These are phyloP conservation scores for Filosporella fistucella DNA, from an alignment of 495 filamentous ascomycete genomes.

Conservation along the genomic window DNA sequence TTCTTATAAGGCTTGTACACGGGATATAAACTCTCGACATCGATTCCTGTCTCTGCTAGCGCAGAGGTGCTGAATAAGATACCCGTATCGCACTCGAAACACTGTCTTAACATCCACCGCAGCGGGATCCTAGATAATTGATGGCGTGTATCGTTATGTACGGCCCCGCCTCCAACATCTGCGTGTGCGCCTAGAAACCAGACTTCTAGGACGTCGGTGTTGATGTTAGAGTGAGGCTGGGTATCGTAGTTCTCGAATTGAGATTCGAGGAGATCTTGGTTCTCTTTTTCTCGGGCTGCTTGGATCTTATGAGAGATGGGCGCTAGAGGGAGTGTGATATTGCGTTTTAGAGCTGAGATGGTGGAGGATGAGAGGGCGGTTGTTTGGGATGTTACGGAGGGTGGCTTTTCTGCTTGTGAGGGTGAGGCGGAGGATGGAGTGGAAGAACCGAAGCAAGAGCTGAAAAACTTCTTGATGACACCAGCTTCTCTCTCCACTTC, in stretches of 20 bases:
- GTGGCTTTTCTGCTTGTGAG: too few relatives aligned
- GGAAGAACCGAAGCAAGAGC: too few relatives aligned
- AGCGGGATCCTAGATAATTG: constrained; percentile 41
- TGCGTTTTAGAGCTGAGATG: too few relatives aligned
- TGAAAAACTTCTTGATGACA: too few relatives aligned
- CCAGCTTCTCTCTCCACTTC: too few relatives aligned
- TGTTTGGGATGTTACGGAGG: too few relatives aligned
- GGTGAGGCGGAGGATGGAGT: too few relatives aligned
- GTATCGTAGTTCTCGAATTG: constrained; percentile 18
- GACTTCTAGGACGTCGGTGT: constrained; percentile 28
- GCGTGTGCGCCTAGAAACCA: constrained; percentile 34
- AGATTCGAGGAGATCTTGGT: constrained; percentile 17
- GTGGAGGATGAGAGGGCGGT: too few relatives aligned
- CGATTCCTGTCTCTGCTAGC: constrained; percentile 29
- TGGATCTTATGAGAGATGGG: not conserved
- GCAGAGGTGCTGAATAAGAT: constrained; percentile 29
- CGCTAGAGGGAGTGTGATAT: not conserved
- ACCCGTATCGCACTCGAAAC: constrained; percentile 35
- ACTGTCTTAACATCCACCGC: constrained; percentile 37
- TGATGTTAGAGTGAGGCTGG: constrained; percentile 6
- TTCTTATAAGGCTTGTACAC: constrained; percentile 15
- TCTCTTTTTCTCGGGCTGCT: constrained; percentile 8
- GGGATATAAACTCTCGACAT: constrained; percentile 29
- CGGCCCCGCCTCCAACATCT: constrained; percentile 32
- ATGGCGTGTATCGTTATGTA: constrained; percentile 31